Evolutionary conservation across 2,329 filamentous ascomycete genomes (phyloP).

Genomic region (Seiridium cupressi): DNA sequence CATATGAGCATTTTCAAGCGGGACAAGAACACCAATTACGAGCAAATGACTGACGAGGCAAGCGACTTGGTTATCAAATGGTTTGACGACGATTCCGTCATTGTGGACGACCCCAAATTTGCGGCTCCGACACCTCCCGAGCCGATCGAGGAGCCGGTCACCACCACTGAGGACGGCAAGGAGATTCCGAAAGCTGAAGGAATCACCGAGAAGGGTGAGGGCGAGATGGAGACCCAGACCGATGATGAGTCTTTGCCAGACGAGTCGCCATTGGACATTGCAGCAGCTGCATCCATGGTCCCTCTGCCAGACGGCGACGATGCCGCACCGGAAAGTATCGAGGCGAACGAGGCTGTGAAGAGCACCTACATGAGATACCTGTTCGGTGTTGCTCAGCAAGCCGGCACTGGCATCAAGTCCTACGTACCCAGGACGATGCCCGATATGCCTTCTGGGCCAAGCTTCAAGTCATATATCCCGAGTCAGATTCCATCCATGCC

Average conservation of each 20-base stretch:
- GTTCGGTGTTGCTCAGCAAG: slow-evolving; percentile 46
- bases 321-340: slow-evolving; percentile 24
- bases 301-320: slow-evolving; percentile 43
- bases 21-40: slow-evolving; percentile 62
- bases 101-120: slow-evolving; percentile 48
- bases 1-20: slow-evolving; percentile 67
- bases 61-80: slow-evolving; percentile 57
- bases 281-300: slow-evolving; percentile 48
- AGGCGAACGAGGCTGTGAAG: slow-evolving; percentile 33
- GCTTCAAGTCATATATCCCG: slow-evolving; percentile 29
- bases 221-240: slow-evolving; percentile 15
- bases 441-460: slow-evolving; percentile 31
- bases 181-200: slow-evolving; percentile 26
- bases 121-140: slow-evolving; percentile 37
- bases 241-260: slow-evolving; percentile 27
- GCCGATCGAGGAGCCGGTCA: slow-evolving; percentile 29
- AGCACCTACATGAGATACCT: slow-evolving; percentile 48
- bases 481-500: slow-evolving; percentile 30
- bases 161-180: slow-evolving; percentile 28
- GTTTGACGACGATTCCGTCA: slow-evolving; percentile 45
- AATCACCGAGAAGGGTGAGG: slow-evolving; percentile 18
- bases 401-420: slow-evolving; percentile 42
- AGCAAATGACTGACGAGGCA: slow-evolving; percentile 59
- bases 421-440: slow-evolving; percentile 45
- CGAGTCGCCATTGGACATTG: slow-evolving; percentile 50